Evolutionary conservation across 176 grass and related monocot genomes (phyloP).

Genomic region (Otatea glauca): DNA sequence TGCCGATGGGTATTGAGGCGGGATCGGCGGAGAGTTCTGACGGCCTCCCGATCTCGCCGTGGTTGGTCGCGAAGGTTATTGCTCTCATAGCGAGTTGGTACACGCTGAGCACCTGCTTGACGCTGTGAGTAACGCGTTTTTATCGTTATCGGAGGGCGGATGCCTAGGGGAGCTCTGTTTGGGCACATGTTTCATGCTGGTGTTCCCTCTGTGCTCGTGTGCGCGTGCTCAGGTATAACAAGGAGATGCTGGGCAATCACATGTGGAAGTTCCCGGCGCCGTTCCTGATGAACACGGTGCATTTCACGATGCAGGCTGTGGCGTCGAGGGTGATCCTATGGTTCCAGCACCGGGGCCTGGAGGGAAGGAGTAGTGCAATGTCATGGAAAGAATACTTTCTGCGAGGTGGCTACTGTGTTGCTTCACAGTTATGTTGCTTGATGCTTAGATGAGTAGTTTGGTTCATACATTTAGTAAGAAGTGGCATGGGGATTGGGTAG

Average conservation of each 20-base stretch:
- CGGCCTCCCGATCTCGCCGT: conserved; percentile 52
- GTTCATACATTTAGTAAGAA: conserved; percentile 24
- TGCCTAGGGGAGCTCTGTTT: conserved; percentile 14
- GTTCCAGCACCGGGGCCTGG: conserved; percentile 61
- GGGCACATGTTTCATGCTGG: conserved; percentile 39
- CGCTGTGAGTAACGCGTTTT: conserved; percentile 69
- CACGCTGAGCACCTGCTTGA: conserved; percentile 90
- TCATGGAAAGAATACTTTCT: conserved; percentile 89
- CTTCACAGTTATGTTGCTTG: conserved; percentile 25
- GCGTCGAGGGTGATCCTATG: conserved; percentile 73
- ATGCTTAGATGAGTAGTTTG: not conserved
- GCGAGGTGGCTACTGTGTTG: conserved; percentile 59
- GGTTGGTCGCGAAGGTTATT: conserved; percentile 71
- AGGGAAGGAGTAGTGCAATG: conserved; percentile 52
- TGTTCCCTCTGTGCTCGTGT: conserved; percentile 31
- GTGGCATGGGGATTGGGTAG: not conserved
- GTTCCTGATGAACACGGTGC: conserved; percentile 96
- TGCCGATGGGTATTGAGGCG: conserved; percentile 69
- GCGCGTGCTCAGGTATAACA: conserved; percentile 86
- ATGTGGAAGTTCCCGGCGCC: conserved; percentile 91
- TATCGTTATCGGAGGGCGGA: conserved; percentile 25
- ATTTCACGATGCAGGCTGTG: conserved; percentile 96
- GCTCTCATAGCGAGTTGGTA: conserved; percentile 84
- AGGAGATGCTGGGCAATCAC: conserved; percentile 84
- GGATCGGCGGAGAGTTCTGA: conserved; percentile 48